Conservation (phyloP, 2,329 filamentous ascomycete genomes). For the Nigrospora osmanthi region DNA sequence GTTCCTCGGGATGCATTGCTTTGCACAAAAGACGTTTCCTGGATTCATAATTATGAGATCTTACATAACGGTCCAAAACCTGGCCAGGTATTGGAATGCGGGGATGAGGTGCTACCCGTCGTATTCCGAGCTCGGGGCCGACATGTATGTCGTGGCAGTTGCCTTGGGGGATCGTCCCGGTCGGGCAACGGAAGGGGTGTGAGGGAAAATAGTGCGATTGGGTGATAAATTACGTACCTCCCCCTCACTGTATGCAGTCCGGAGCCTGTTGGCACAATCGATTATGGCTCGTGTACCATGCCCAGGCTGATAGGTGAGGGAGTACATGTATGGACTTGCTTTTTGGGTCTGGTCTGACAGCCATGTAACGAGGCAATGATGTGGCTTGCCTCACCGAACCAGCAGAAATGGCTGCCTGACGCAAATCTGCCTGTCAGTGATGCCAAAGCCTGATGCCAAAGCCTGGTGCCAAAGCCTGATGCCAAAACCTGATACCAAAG, state of each 20-base stretch:
- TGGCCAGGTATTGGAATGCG: background rate
- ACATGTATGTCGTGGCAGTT: background rate
- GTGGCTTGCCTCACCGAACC: background rate
- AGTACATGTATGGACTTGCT: no score
- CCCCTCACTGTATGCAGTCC: no score
- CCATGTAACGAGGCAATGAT: background rate
- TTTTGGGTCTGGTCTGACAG: no score
- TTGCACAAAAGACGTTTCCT: background rate
- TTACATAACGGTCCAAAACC: background rate
- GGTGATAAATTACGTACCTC: background rate
- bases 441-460: background rate
- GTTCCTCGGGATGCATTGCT: background rate
- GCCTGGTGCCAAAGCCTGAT: background rate
- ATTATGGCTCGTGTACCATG: no score
- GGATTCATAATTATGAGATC: background rate
- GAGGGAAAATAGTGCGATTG: background rate
- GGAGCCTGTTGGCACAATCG: no score
- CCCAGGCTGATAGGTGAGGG: no score
- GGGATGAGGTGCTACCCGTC: background rate
- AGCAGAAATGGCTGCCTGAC: no score
- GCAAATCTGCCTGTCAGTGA: no score
- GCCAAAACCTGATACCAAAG: background rate
- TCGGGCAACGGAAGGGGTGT: background rate
- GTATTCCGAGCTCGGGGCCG: no score
- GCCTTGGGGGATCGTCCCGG: background rate